These are phyloP conservation scores for Colletotrichum karsti DNA, from an alignment of 2,329 filamentous ascomycete genomes.

Conservation along the genomic window DNA sequence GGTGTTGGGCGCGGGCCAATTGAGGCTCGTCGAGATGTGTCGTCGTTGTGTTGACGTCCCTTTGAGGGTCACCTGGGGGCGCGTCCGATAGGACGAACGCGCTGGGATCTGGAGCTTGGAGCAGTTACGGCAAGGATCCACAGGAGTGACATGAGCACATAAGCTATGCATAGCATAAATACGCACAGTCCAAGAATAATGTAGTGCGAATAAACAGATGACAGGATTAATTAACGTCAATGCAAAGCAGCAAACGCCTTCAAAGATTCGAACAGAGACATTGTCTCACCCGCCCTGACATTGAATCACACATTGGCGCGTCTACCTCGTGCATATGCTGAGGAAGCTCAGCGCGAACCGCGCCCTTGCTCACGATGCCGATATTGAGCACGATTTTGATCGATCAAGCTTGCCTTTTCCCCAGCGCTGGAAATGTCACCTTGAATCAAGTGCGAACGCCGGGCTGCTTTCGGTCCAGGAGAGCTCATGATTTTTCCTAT, in stretches of 20 bases:
- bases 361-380: neutral
- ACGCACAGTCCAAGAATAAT: neutral
- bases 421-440: neutral
- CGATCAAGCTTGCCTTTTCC: too few relatives aligned
- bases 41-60: slow-evolving; percentile 24
- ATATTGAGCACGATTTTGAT: too few relatives aligned
- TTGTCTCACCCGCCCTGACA: slow-evolving; percentile 4
- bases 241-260: slow-evolving; percentile 8
- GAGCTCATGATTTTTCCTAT: slow-evolving; percentile 7
- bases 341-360: neutral
- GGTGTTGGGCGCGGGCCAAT: slow-evolving; percentile 6
- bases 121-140: slow-evolving; percentile 3
- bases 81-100: slow-evolving; percentile 28
- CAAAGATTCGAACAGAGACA: neutral
- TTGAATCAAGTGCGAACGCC: neutral
- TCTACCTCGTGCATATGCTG: neutral
- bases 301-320: neutral
- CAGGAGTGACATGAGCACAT: neutral
- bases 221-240: neutral
- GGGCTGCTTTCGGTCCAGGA: neutral
- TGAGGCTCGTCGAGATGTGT: slow-evolving; percentile 15
- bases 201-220: neutral
- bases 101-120: slow-evolving; percentile 2
- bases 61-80: slow-evolving; percentile 3
- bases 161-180: neutral